Base-by-base conservation (phyloP, 1,284 basidiomycete species). In the Wallemia ichthyophaga region DNA sequence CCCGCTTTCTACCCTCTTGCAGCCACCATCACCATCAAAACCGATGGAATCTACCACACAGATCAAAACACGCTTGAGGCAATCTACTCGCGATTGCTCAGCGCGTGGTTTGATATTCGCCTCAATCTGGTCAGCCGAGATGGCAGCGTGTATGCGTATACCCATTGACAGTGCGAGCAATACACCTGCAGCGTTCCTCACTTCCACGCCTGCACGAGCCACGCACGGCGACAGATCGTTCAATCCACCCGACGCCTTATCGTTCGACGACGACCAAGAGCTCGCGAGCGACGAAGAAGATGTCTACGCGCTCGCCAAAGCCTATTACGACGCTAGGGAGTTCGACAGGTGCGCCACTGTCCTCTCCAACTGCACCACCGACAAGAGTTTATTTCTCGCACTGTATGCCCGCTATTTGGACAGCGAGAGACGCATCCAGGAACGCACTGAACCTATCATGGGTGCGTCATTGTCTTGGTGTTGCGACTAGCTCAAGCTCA, bases 371-470 rank as follows among this genome's bases (percentile, higher is more conserved):
- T 83, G 81, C 63, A 75, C 68, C 63, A 82, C 82, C 61, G 71
- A 78, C 25, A 83, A 83, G 65, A 81, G 82, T 1, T 73, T 73
- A 21, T 96, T 95, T 69, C 67, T 96, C 63, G 74, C 75, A 58
- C 71, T 82, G 32, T 96, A 96, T 67, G 78, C 83, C 60, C 78
- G 78, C 62, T 96, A 82, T 68, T 72, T 96, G 68, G 65, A 65
- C 1, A 64, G 65, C 24, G 66, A 66, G 58, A 65, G 63, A 54
- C 60, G 64, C 13, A 58, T 62, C 1, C 59, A 65, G n/a, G 65
- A 66, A 55, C 61, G 63, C 13, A 61, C 60, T 53, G 62, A 61
- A n/a, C 60, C 64, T 23, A 63, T 64, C 56, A 60, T 64, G 17
- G 62, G 65, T 31, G 55, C 17, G 60, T n/a, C 5, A 25, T 26